A percentile compares a stretch with the other conserved stretches of the same genome.
Conservation (phyloP, 495 filamentous ascomycete genomes). For the Talaromyces trachyspermus region DNA sequence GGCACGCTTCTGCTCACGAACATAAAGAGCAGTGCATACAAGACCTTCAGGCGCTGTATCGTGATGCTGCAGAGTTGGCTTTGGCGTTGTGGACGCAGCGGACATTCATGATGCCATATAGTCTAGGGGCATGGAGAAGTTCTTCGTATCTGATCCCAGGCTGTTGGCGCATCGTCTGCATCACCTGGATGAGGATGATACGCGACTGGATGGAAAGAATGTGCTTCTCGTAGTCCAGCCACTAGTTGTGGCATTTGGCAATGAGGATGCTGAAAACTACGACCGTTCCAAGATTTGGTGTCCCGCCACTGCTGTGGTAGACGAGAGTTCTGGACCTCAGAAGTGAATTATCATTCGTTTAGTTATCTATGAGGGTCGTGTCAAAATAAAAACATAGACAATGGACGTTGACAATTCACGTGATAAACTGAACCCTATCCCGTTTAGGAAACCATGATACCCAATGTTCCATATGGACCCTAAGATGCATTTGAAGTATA, state of each 20-base stretch:
- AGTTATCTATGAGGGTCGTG: no score
- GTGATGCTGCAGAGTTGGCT: neutral
- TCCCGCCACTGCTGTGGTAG: neutral
- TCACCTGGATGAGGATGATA: neutral
- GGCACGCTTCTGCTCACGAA: neutral
- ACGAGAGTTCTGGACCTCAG: neutral
- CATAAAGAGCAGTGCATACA: neutral
- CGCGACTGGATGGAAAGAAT: neutral
- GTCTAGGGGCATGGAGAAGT: no score
- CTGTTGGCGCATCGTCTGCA: neutral
- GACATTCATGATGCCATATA: constrained; percentile 1
- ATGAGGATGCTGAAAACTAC: neutral
- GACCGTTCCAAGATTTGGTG: neutral
- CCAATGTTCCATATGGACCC: no score
- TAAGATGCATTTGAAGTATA: no score
- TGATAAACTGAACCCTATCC: no score
- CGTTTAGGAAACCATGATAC: no score
- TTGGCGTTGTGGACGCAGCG: neutral
- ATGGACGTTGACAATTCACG: no score
- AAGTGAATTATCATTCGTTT: no score
- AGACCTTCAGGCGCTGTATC: neutral
- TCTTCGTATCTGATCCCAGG: neutral
- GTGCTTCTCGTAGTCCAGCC: constrained; percentile 1
- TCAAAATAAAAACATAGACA: no score
- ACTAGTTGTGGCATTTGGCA: neutral